Conservation (phyloP, 257 asterid genomes). For the Primulina eburnea region DNA sequence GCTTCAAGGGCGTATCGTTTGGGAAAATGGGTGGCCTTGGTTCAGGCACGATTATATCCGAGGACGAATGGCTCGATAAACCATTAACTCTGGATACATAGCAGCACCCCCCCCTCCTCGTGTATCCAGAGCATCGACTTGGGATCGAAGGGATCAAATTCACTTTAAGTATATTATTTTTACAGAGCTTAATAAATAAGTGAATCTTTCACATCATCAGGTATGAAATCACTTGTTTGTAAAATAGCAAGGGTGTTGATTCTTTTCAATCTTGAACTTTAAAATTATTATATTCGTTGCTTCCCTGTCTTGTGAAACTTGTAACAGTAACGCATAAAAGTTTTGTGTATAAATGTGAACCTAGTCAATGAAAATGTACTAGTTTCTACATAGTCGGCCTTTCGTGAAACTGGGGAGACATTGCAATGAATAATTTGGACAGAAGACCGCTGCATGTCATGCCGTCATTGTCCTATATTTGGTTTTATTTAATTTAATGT, state of each 20-base stretch:
- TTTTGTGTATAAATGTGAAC: slow-evolving; percentile 14
- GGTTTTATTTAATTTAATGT: not conserved
- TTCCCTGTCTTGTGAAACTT: slow-evolving; percentile 27
- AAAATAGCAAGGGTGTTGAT: slow-evolving; percentile 29
- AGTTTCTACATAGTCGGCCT: slow-evolving; percentile 9
- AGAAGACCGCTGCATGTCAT: slow-evolving; percentile 20
- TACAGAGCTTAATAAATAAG: slow-evolving; percentile 40
- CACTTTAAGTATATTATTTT: slow-evolving; percentile 21
- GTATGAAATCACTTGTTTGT: slow-evolving; percentile 25
- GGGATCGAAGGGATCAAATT: slow-evolving; percentile 16
- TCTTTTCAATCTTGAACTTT: slow-evolving; percentile 34
- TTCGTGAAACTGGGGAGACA: slow-evolving; percentile 14
- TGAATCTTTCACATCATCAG: slow-evolving; percentile 40
- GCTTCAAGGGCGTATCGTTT: slow-evolving; percentile 78
- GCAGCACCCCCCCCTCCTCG: not conserved
- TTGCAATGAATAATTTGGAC: slow-evolving; percentile 7
- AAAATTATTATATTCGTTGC: slow-evolving; percentile 24
- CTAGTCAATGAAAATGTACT: slow-evolving; percentile 19
- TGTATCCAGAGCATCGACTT: slow-evolving; percentile 17
- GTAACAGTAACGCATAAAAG: slow-evolving; percentile 24
- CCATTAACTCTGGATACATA: slow-evolving; percentile 47
- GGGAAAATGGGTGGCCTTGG: slow-evolving; percentile 71
- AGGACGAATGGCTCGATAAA: slow-evolving; percentile 64
- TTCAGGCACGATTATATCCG: slow-evolving; percentile 58
- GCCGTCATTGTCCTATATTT: slow-evolving; percentile 23